Conservation (phyloP, 345 rosid genomes). For the Capsella bursapastoris region DNA sequence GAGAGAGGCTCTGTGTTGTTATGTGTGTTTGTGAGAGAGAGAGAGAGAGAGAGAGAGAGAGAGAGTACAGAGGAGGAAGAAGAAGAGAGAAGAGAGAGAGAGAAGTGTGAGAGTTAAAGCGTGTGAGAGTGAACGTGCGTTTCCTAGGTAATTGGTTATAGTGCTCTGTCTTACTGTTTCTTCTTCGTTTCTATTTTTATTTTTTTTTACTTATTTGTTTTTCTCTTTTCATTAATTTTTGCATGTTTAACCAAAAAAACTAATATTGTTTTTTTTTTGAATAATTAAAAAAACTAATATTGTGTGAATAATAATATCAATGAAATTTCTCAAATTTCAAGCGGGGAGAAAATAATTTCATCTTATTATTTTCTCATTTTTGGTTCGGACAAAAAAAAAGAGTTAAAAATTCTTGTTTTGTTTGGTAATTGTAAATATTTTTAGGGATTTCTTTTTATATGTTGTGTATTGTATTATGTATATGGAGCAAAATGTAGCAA, state of each 20-base stretch:
- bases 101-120: conserved; percentile 9
- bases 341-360: no score
- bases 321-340: no score
- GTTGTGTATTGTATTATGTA: not conserved
- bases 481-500: conserved; percentile 5
- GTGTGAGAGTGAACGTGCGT: conserved; percentile 48
- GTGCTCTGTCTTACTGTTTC: conserved; percentile 46
- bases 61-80: conserved; percentile 20
- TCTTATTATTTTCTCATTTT: no score
- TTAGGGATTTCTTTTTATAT: not conserved
- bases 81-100: conserved; percentile 18
- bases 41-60: conserved; percentile 32
- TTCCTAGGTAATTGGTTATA: conserved; percentile 48
- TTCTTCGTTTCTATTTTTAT: conserved; percentile 26
- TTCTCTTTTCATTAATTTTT: not conserved
- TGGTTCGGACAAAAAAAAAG: no score
- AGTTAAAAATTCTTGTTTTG: not conserved
- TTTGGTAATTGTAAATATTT: not conserved
- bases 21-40: conserved; percentile 8
- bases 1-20: conserved; percentile 16
- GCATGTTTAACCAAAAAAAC: not conserved
- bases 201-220: not conserved
- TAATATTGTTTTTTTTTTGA: no score
- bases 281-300: no score
- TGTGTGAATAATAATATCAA: no score